phyloP scores from a whole-genome alignment of 371 early-diverging fungal species.

The Zychaea mexicana region DNA sequence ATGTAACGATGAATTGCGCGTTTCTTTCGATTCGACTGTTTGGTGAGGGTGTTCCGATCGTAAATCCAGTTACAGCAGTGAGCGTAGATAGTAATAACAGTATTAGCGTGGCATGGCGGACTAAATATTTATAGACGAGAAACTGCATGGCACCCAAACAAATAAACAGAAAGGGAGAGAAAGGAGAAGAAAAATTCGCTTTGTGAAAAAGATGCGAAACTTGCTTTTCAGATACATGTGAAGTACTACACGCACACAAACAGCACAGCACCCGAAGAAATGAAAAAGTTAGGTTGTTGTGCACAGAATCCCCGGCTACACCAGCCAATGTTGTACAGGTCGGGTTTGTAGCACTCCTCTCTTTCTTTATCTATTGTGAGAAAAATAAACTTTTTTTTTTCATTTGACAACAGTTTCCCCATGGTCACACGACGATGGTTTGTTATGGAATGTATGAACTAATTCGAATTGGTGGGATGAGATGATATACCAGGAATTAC shows the following conservation, averaged over 20 bases:
- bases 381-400: slow-evolving; percentile 12
- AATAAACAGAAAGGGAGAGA: no score
- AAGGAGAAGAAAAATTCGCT: no score
- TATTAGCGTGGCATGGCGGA: neutral
- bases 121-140: neutral
- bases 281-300: neutral
- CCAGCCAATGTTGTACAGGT: slow-evolving; percentile 9
- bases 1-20: slow-evolving; percentile 4
- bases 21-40: neutral
- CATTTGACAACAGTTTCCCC: neutral
- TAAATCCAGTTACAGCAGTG: neutral
- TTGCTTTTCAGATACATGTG: neutral
- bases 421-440: neutral
- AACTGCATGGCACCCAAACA: no score
- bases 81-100: neutral
- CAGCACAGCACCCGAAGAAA: neutral
- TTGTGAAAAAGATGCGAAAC: no score
- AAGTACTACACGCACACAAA: no score
- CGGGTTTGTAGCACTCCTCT: no score
- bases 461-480: neutral
- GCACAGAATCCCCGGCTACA: no score
- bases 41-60: neutral
- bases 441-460: neutral
- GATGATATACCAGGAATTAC: neutral
- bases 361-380: neutral